These are phyloP conservation scores for Persicaria maculosa DNA, from an alignment of 148 eudicot species.

Conservation along the genomic window DNA sequence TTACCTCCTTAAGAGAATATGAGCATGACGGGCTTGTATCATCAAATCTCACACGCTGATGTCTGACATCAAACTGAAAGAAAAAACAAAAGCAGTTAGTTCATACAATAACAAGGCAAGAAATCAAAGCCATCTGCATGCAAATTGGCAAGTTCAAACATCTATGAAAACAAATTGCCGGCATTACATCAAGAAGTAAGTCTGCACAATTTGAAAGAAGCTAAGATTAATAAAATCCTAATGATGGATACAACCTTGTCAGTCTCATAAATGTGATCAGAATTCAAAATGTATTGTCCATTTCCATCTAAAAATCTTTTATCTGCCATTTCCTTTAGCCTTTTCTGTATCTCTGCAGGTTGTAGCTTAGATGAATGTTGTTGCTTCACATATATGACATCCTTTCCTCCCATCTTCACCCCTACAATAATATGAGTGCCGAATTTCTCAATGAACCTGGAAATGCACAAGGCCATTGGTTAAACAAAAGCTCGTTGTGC, in stretches of 20 bases:
- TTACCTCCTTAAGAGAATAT: conserved; percentile 83
- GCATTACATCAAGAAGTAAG: neutral
- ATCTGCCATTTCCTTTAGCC: conserved; percentile 82
- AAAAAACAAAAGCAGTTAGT: neutral
- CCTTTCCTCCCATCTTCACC: conserved; percentile 97
- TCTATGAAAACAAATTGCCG: neutral
- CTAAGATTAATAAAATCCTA: neutral
- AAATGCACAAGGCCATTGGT: neutral
- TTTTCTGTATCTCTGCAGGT: conserved; percentile 88
- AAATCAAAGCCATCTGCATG: neutral
- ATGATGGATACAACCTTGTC: conserved; percentile 46
- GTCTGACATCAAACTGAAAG: conserved; percentile 58
- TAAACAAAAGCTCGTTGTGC: neutral
- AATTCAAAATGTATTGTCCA: conserved; percentile 41
- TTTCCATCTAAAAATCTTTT: conserved; percentile 61
- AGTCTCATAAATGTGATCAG: conserved; percentile 41
- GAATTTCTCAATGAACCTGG: conserved; percentile 82
- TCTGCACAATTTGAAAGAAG: neutral
- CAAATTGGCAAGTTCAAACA: neutral
- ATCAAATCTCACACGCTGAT: conserved; percentile 75
- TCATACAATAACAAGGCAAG: neutral
- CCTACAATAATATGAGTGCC: conserved; percentile 96
- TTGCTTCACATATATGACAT: conserved; percentile 84
- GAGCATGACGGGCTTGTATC: conserved; percentile 74
- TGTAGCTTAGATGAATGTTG: conserved; percentile 81